Evolutionary conservation across 2,329 filamentous ascomycete genomes (phyloP), one percentile per base, ranked within the genome.

Genomic region (Colletotrichum zoysiae): DNA sequence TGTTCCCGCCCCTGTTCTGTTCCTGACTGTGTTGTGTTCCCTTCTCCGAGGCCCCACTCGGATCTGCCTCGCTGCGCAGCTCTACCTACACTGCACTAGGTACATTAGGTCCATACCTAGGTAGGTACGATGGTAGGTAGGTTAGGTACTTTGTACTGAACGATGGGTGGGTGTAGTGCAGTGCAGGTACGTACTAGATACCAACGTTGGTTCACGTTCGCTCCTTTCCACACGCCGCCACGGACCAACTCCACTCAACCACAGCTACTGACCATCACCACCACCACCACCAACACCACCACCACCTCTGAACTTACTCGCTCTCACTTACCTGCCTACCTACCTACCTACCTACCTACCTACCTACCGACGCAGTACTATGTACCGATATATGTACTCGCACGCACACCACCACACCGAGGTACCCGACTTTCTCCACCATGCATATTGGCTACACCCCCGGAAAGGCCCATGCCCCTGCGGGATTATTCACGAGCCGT

Each of bases 401-500:
- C 38, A n/a, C 38, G 40, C 58, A 63, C 30, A 3, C 26, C 35
- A 55, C 48, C 48, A 33, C 48, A 42, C 48, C 42, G 18, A 44
- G 30, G 59, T n/a, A 61, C 46, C n/a, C 59, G 11, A 55, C 57
- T 48, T 38, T 55, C 56, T 67, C 56, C 63, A 61, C 61, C 63
- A 60, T 48, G 63, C 50, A 67, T 42, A 63, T 44, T 67, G 58
- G 50, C 58, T 30, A 23, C 58, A 18, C 59, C 40, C 66, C 57
- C 38, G 50, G 62, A 58, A 38, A 40, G 26, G 23, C 44, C 60
- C 44, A 66, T 66, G 5, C n/a, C n/a, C 55, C 63, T 74, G 73
- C 73, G 70, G 70, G 65, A 73, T 70, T 70, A 60, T 73, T 73
- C 70, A 69, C 66, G 53, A 70, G 63, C 73, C 65, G 66, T 66